Evolutionary conservation across 148 eudicot species (phyloP).

Genomic region (Chenopodium formosanum): DNA sequence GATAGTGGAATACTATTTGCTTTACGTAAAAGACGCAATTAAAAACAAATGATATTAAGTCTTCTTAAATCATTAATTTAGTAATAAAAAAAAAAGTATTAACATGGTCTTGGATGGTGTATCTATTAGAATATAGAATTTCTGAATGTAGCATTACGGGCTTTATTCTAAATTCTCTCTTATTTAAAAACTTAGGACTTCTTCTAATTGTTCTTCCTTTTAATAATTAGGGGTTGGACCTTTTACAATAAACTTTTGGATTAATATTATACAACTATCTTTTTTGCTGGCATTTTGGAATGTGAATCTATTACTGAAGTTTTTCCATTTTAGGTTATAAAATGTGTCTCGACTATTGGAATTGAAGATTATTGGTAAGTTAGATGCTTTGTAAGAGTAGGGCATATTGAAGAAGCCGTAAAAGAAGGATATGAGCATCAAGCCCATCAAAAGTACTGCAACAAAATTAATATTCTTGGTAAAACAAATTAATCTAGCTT

Average conservation of each 20-base stretch:
- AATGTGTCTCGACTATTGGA: not conserved
- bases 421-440: not conserved
- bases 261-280: too few species aligned
- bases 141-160: too few species aligned
- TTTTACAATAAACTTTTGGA: not conserved
- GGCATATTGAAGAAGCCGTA: not conserved
- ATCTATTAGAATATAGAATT: too few species aligned
- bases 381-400: not conserved
- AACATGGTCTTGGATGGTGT: too few species aligned
- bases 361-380: not conserved
- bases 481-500: too few species aligned
- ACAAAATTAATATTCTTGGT: too few species aligned
- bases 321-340: not conserved
- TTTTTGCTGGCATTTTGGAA: not conserved
- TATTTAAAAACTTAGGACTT: not conserved
- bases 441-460: not conserved
- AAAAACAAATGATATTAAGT: too few species aligned
- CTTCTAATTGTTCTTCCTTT: not conserved
- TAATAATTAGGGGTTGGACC: not conserved
- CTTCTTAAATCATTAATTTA: too few species aligned
- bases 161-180: too few species aligned
- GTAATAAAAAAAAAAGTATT: too few species aligned
- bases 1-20: not conserved
- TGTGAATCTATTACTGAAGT: not conserved
- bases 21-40: too few species aligned